phyloP scores from a whole-genome alignment of 768 basidiomycete genomes.

The Dacryopinax spathularia region DNA sequence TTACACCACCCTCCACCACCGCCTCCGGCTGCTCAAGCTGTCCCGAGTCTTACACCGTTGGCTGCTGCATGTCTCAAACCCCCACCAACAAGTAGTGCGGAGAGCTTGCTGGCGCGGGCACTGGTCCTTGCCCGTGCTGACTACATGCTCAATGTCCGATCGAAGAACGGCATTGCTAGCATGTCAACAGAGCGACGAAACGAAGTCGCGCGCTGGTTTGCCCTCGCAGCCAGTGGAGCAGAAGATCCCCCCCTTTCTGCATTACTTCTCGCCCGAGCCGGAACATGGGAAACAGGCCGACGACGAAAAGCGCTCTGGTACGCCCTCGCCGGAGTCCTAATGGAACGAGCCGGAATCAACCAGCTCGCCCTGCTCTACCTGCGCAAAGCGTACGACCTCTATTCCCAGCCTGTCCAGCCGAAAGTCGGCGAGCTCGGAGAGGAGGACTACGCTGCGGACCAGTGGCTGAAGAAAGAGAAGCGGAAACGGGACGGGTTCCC shows the following conservation, averaged over 20 bases:
- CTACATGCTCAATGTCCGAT: neutral
- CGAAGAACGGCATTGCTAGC: neutral
- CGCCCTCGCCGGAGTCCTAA: neutral
- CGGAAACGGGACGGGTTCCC: neutral
- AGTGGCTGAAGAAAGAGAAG: neutral
- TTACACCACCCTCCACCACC: neutral
- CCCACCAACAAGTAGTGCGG: neutral
- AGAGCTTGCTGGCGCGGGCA: neutral
- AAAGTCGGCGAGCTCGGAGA: neutral
- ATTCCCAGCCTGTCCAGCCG: neutral
- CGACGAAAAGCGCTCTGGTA: neutral
- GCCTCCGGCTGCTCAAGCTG: neutral
- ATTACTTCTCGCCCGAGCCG: neutral
- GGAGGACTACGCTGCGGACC: neutral
- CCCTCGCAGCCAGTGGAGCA: neutral
- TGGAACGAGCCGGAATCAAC: neutral
- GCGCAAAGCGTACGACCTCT: neutral
- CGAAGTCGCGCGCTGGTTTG: slow-evolving; percentile 1
- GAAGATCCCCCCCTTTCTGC: neutral
- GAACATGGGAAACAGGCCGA: neutral
- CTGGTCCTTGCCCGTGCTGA: neutral
- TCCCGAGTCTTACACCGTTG: neutral
- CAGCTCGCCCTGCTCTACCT: neutral
- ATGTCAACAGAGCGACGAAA: neutral
- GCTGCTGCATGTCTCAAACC: neutral